Evolutionary conservation across 2,329 filamentous ascomycete species (phyloP).

Genomic region (Pyrenochaeta sp.): DNA sequence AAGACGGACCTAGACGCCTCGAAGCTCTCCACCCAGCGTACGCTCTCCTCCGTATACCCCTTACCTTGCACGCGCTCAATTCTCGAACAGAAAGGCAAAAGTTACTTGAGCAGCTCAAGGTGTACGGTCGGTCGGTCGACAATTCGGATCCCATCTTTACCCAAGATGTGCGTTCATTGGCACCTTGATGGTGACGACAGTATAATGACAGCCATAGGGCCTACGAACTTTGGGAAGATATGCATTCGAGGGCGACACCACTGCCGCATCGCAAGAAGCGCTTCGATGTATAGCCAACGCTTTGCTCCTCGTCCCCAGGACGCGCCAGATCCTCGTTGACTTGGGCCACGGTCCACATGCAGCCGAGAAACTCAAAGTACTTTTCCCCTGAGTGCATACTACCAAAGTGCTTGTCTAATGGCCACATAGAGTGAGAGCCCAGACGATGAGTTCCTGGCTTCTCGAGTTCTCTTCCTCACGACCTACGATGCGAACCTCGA

Average conservation of each 20-base stretch:
- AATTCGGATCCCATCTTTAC: constrained; percentile 85
- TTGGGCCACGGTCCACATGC: constrained; percentile 71
- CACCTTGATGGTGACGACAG: constrained; percentile 1
- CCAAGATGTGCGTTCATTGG: constrained; percentile 64
- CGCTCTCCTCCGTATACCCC: constrained; percentile 27
- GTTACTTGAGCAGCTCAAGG: constrained; percentile 71
- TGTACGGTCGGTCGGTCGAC: constrained; percentile 74
- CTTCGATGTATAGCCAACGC: constrained; percentile 87
- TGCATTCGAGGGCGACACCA: constrained; percentile 72
- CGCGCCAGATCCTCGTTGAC: constrained; percentile 76
- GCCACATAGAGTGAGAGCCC: constrained; percentile 65
- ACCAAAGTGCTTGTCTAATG: constrained; percentile 6
- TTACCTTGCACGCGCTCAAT: constrained; percentile 12
- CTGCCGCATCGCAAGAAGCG: constrained; percentile 71
- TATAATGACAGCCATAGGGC: constrained; percentile 61
- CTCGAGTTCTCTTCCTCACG: constrained; percentile 79
- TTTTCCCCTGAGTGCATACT: too few species aligned
- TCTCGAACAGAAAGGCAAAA: constrained; percentile 65
- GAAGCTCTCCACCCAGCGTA: constrained; percentile 67
- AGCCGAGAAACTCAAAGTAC: constrained; percentile 69
- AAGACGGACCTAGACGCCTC: constrained; percentile 67
- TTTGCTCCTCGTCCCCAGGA: constrained; percentile 71
- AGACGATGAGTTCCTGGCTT: constrained; percentile 86
- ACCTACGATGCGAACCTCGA: constrained; percentile 79
- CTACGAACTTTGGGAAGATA: constrained; percentile 75